These are phyloP conservation scores for Tephrocybe rancida DNA, from an alignment of 768 basidiomycete genomes.

Conservation along the genomic window DNA sequence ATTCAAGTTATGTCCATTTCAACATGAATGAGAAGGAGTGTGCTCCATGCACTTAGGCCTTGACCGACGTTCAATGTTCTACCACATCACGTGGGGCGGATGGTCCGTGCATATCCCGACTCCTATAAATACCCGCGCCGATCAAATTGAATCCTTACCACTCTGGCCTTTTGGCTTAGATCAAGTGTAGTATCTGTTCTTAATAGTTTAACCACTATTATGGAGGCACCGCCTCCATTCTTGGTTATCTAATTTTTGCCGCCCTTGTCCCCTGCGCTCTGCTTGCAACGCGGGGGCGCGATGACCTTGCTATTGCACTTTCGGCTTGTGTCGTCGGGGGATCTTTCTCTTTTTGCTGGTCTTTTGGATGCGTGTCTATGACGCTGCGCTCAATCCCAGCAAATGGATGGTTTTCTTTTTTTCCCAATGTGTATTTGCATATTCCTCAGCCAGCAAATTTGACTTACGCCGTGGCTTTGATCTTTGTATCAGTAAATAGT, in stretches of 20 bases:
- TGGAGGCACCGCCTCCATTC: slow-evolving; percentile 14
- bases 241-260: slow-evolving; percentile 11
- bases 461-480: too few relatives aligned
- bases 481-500: too few relatives aligned
- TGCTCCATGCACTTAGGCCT: too few relatives aligned
- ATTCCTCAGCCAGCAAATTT: too few relatives aligned
- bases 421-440: not conserved
- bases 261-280: slow-evolving; percentile 7
- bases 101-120: slow-evolving; percentile 2
- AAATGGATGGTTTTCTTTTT: not conserved
- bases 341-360: not conserved
- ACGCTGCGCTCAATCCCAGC: not conserved
- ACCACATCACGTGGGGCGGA: not conserved
- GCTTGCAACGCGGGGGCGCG: slow-evolving; percentile 9
- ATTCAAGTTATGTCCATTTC: too few relatives aligned
- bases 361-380: not conserved
- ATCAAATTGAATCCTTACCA: slow-evolving; percentile 53
- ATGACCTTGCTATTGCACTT: slow-evolving; percentile 6
- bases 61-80: too few relatives aligned
- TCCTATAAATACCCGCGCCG: not conserved
- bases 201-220: slow-evolving; percentile 6
- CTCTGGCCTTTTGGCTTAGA: slow-evolving; percentile 97
- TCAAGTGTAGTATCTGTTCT: slow-evolving; percentile 84
- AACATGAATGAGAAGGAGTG: too few relatives aligned
- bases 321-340: not conserved